Evolutionary conservation across 2,329 filamentous ascomycete genomes (phyloP), one percentile per base, ranked within the genome.

Genomic region (Fusarium odoratissimum): DNA sequence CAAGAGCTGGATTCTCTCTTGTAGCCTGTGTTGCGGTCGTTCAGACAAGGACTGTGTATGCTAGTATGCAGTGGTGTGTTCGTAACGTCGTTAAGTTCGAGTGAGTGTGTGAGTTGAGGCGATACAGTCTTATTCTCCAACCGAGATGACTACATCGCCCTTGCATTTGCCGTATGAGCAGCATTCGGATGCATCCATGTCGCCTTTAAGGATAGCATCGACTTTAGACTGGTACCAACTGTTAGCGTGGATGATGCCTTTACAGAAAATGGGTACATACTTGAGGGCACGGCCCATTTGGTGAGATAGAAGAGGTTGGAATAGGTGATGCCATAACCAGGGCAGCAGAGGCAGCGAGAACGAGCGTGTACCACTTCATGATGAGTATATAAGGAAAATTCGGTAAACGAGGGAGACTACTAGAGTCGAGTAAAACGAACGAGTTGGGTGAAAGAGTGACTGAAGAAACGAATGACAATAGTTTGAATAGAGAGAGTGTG

Each of bases 141-240:
- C 85, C 14, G 82, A 82, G 57, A 87, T 75, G 46, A 88, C 84
- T 52, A 88, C 84, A 65, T 87, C 83, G 59, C 83, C 83, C 61
- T 85, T 85, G 79, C 87, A 89, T 38, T 80, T 80, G 55, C 87
- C 87, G 69, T 88, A 88, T n/a, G 84, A 85, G 77, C 87, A 89
- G 78, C 87, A 89, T 17, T 80, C 84, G 33, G 86, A 84, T n/a
- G 85, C 82, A 25, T 83, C 81, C 66, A 86, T 80, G 33, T 83
- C 77, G 59, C 86, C 86, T 33, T 79, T 84, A 51, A 89, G 82
- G 42, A 89, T 89, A 19, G 79, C 80, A 67, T 83, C 81, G 37
- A 83, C 77, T 54, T 81, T 81, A 28, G 40, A 48, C 81, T 83
- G 10, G 28, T 31, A 33, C 12, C 19, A 46, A 23, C 8, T 35